Evolutionary conservation across 2,329 filamentous ascomycete species (phyloP).

Genomic region (Sclerotinia nivalis): DNA sequence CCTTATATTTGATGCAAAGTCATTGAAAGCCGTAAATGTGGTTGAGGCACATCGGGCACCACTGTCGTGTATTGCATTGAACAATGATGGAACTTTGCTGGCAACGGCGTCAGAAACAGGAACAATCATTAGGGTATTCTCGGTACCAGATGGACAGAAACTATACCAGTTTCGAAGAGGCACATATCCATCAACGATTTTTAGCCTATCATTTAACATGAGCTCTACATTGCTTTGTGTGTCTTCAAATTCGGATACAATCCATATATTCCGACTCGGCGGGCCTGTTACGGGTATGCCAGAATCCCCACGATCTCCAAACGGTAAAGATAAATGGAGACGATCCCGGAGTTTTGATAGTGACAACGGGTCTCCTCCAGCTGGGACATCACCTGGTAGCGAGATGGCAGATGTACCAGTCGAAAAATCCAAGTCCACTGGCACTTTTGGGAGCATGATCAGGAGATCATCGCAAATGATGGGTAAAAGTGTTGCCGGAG

Average conservation of each 20-base stretch:
- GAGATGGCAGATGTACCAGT: conserved; percentile 36
- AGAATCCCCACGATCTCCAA: conserved; percentile 41
- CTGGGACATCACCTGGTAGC: conserved; percentile 37
- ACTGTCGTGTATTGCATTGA: conserved; percentile 85
- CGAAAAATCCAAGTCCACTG: conserved; percentile 57
- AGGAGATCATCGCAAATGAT: conserved; percentile 95
- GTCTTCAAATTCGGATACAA: conserved; percentile 92
- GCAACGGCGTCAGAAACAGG: conserved; percentile 97
- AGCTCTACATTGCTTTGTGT: conserved; percentile 91
- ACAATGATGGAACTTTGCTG: conserved; percentile 86
- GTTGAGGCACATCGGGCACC: conserved; percentile 94
- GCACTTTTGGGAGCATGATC: conserved; percentile 85
- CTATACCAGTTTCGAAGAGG: conserved; percentile 94
- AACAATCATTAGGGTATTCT: conserved; percentile 95
- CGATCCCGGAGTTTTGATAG: conserved; percentile 55
- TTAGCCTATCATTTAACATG: conserved; percentile 98
- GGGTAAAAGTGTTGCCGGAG: conserved; percentile 82
- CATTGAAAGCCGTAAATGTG: conserved; percentile 90
- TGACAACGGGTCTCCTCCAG: conserved; percentile 51
- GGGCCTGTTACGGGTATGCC: conserved; percentile 45
- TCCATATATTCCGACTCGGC: conserved; percentile 88
- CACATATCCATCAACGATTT: conserved; percentile 93
- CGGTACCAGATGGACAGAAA: conserved; percentile 85
- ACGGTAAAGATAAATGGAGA: conserved; percentile 34
- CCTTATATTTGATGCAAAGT: conserved; percentile 85